Conservation (phyloP, 805 yeast genomes). For the Dipodascopsis tothii region DNA sequence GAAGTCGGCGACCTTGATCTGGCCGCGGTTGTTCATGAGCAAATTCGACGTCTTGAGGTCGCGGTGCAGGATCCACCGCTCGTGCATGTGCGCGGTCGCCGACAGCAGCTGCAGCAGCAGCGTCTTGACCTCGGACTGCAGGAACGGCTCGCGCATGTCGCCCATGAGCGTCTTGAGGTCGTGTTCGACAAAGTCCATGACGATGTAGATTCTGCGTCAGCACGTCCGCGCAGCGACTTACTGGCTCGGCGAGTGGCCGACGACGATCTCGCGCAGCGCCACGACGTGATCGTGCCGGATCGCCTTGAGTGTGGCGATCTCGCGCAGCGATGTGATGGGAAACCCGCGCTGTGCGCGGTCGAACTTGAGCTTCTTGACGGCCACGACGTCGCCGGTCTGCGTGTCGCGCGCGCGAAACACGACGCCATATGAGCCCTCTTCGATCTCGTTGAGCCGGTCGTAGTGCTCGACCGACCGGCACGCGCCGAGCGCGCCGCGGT, state of each 20-base stretch:
- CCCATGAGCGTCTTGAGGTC: slow-evolving; percentile 26
- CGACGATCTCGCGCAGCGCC: slow-evolving; percentile 47
- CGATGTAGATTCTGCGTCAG: slow-evolving; percentile 24
- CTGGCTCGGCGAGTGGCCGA: slow-evolving; percentile 29
- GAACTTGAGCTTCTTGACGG: slow-evolving; percentile 51
- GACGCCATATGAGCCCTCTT: slow-evolving; percentile 42
- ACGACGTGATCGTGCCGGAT: slow-evolving; percentile 48
- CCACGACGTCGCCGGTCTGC: slow-evolving; percentile 43
- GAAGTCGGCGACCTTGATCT: slow-evolving; percentile 29
- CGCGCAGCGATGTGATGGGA: slow-evolving; percentile 60
- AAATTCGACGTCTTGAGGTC: slow-evolving; percentile 29
- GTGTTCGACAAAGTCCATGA: slow-evolving; percentile 31
- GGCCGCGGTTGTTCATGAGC: slow-evolving; percentile 23
- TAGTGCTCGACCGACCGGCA: slow-evolving; percentile 23
- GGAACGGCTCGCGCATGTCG: slow-evolving; percentile 28
- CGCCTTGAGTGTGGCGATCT: slow-evolving; percentile 49
- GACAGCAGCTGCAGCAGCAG: slow-evolving; percentile 27
- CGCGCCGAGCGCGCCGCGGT: slow-evolving; percentile 1
- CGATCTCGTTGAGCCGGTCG: slow-evolving; percentile 28
- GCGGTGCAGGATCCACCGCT: slow-evolving; percentile 26
- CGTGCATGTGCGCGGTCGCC: slow-evolving; percentile 26
- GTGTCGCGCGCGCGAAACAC: slow-evolving; percentile 50
- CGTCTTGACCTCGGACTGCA: slow-evolving; percentile 28
- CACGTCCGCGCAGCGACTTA: slow-evolving; percentile 7
- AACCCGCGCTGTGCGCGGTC: slow-evolving; percentile 44